Base-by-base conservation (phyloP, 768 basidiomycete genomes). In the Trametes maxima region DNA sequence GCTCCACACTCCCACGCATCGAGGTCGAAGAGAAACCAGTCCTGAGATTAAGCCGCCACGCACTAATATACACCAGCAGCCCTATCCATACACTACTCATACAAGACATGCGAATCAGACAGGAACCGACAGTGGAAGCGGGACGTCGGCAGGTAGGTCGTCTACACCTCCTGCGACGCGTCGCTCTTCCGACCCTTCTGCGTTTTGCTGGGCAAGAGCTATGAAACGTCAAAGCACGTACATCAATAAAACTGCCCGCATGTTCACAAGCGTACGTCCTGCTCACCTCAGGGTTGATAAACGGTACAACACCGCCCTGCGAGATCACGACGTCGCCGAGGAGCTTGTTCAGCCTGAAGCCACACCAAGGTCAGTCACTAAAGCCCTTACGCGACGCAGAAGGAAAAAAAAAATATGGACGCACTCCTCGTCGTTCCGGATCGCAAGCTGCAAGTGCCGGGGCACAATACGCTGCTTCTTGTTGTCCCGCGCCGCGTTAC, bases 381-480 rank as follows among this genome's bases (percentile, higher is more conserved):
- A n/a, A n/a, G n/a, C n/a, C n/a, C n/a, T n/a, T n/a, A n/a, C n/a
- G 2, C 13, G 3, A 2, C n/a, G 16, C 28, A 21, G 14, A 10
- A 12, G 17, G 2, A 2, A 57, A 19, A 13, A 16, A 25, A 13
- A 1, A 46, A 13, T 17, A 19, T 14, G 35, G 16, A 76, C 85
- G 60, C 66, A 88, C 88, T 92, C 94, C 76, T 95, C 93, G 65
- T 95, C 94, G 75, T 95, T 94, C 49, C 95, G 86, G 76, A 97
- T 94, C 64, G 94, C 94, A 64, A 96, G 86, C 75, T 97, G 94
- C 48, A 96, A 79, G 76, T 97, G 95, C 75, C 95, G 89, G 46
- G 94, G 94, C 42, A 95, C 92, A 70, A 96, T 95, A 85, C 94
- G 93, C 66, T 93, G 89, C 80, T 95, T 92, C 82, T 92, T 93